Evolutionary conservation across 2,329 filamentous ascomycete species (phyloP), one percentile per base, ranked within the genome.

Genomic region (Scytalidium lignicola): DNA sequence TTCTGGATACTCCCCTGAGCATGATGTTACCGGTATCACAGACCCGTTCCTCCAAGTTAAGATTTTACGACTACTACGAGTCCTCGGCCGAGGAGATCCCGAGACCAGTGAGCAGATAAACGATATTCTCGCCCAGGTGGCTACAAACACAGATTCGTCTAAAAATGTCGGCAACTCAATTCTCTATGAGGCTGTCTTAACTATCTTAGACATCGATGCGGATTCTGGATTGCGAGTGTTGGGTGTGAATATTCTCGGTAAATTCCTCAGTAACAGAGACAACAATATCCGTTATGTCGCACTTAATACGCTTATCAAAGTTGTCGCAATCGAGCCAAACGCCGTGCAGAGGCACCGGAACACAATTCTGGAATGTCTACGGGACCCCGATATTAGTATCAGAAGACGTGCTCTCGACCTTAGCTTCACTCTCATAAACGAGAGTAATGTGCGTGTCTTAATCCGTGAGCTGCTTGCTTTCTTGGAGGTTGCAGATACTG

Each of bases 141-240:
- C 93, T 46, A 97, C 92, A 37, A 99, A 99, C 69, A 99, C 93
- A 1, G 93, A 99, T 64, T 90, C 92, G 0, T 91, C 91, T 22
- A 99, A 99, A 74, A 99, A 99, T 58, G 93, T 99, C 40, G 93
- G 93, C 55, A 99, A 99, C 67, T 92, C 93, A 1, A 99, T 99
- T 60, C 76, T 99, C 7, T 99, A 99, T 71, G 93, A 99, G 70
- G 88, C 93, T 1, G 93, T 99, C 32, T 83, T 93, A 41, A 99
- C 93, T 0, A 99, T 99, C 58, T 82, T 99, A 44, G 93, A 99
- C 59, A 97, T 99, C 47, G 93, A 99, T 69, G 95, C 93, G 19
- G 95, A 99, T 65, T 96, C 93, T 9, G 92, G 93, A 29, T 73
- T 99, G 55, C 80, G 95, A 45, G 93, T 99, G 19, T 78, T 99